A percentile compares a stretch with the other conserved stretches of the same genome.
Evolutionary conservation across 345 rosid genomes (phyloP).

Genomic region (Salix caprea): DNA sequence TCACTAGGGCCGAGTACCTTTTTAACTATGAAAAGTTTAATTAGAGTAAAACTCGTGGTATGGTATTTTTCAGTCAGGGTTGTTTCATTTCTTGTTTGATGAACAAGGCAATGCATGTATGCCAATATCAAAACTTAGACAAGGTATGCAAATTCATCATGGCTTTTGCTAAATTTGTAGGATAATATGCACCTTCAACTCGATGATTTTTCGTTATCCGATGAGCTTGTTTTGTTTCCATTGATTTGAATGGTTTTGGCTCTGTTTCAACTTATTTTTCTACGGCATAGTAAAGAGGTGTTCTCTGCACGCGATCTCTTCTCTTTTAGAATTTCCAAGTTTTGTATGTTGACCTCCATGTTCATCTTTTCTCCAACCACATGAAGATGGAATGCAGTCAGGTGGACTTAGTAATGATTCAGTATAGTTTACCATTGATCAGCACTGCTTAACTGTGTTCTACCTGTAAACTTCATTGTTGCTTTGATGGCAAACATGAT

Average conservation of each 20-base stretch:
- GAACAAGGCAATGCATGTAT: conserved; percentile 10
- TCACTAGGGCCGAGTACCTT: conserved; percentile 5
- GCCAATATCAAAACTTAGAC: conserved; percentile 17
- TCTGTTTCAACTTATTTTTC: neutral
- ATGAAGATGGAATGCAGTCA: neutral
- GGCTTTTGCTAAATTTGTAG: conserved; percentile 16
- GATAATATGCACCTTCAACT: conserved; percentile 17
- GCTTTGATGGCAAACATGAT: neutral
- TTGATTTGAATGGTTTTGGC: neutral
- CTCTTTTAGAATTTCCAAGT: neutral
- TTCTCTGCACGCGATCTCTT: neutral
- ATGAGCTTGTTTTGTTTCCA: conserved; percentile 5
- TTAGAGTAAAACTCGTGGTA: conserved; percentile 6
- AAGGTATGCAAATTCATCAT: conserved; percentile 10
- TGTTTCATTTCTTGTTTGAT: conserved; percentile 10
- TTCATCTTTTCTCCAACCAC: neutral
- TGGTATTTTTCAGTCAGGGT: conserved; percentile 11
- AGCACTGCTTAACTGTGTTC: neutral
- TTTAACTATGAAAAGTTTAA: conserved; percentile 9
- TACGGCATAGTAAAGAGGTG: neutral
- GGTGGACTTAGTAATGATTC: neutral
- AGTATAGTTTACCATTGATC: neutral
- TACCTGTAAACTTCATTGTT: neutral
- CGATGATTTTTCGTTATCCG: conserved; percentile 5
- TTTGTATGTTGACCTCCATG: neutral